Evolutionary conservation across 176 grass and related monocot genomes (phyloP).

Genomic region (Miscanthus lutarioriparius): DNA sequence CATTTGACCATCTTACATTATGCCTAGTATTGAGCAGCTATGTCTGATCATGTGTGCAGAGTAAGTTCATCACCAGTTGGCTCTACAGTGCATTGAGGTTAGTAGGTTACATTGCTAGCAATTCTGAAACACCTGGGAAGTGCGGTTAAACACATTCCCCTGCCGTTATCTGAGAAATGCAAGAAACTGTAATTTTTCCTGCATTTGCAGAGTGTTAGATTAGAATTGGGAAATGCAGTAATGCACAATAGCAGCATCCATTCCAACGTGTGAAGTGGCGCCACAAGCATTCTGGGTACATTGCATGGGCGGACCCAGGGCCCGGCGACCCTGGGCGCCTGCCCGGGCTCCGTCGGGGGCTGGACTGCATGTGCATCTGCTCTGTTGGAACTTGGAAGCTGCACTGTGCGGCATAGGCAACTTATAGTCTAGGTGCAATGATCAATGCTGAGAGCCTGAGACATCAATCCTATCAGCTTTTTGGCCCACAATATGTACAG

Average conservation of each 20-base stretch:
- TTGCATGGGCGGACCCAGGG: not conserved
- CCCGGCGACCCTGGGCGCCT: too few relatives aligned
- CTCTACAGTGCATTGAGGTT: not conserved
- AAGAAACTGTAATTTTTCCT: not conserved
- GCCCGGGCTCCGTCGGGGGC: too few relatives aligned
- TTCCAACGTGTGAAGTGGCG: not conserved
- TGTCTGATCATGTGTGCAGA: not conserved
- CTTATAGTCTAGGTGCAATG: too few relatives aligned
- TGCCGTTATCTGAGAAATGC: not conserved
- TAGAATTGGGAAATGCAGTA: not conserved
- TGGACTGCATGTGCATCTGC: too few relatives aligned
- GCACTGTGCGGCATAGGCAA: too few relatives aligned
- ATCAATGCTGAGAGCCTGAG: too few relatives aligned
- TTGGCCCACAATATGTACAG: too few relatives aligned
- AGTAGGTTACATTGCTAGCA: not conserved
- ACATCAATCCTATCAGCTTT: too few relatives aligned
- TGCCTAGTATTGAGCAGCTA: not conserved
- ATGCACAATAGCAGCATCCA: slow-evolving; percentile 1
- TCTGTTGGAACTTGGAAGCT: too few relatives aligned
- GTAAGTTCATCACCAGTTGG: not conserved
- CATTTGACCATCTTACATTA: not conserved
- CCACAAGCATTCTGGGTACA: not conserved
- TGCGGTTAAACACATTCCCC: not conserved
- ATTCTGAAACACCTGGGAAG: not conserved
- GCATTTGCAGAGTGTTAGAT: not conserved